A percentile compares a stretch with the other conserved stretches of the same genome.
Conservation (phyloP, 2,329 filamentous ascomycete species). For the Penicillium sp. region DNA sequence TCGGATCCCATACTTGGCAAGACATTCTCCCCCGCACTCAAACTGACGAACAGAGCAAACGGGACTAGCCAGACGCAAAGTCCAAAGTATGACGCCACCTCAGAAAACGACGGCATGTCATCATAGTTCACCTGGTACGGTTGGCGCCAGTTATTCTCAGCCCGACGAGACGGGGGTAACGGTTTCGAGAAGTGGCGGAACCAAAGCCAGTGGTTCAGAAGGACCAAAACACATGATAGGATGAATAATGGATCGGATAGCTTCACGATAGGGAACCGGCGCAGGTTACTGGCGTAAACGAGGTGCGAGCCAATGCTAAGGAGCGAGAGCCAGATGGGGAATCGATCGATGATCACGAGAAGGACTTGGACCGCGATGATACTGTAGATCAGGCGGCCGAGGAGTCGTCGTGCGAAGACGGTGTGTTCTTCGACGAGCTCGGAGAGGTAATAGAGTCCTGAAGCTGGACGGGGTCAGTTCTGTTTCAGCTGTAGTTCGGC, state of each 20-base stretch:
- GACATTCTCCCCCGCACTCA: constrained; percentile 92
- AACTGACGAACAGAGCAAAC: constrained; percentile 87
- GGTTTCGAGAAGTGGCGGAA: constrained; percentile 83
- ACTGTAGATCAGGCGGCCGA: constrained; percentile 76
- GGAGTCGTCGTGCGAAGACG: constrained; percentile 79
- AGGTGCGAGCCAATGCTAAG: constrained; percentile 75
- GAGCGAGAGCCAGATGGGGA: constrained; percentile 67
- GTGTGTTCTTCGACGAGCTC: constrained; percentile 98
- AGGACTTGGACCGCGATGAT: constrained; percentile 69
- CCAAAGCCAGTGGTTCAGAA: constrained; percentile 91
- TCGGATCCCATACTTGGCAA: constrained; percentile 85
- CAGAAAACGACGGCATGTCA: constrained; percentile 72
- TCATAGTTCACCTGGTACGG: constrained; percentile 41
- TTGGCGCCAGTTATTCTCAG: constrained; percentile 32
- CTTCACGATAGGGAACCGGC: constrained; percentile 69
- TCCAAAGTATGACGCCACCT: constrained; percentile 94
- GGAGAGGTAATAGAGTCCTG: constrained; percentile 96
- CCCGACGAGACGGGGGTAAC: constrained; percentile 35
- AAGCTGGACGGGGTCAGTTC: constrained; percentile 54
- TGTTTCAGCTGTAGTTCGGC: neutral
- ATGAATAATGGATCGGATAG: constrained; percentile 83
- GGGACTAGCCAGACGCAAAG: constrained; percentile 95
- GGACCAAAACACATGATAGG: constrained; percentile 73
- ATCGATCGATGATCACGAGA: constrained; percentile 74
- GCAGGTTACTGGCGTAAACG: constrained; percentile 83